Conservation (phyloP, 768 basidiomycete species). For the Gymnopilus dilepis region DNA sequence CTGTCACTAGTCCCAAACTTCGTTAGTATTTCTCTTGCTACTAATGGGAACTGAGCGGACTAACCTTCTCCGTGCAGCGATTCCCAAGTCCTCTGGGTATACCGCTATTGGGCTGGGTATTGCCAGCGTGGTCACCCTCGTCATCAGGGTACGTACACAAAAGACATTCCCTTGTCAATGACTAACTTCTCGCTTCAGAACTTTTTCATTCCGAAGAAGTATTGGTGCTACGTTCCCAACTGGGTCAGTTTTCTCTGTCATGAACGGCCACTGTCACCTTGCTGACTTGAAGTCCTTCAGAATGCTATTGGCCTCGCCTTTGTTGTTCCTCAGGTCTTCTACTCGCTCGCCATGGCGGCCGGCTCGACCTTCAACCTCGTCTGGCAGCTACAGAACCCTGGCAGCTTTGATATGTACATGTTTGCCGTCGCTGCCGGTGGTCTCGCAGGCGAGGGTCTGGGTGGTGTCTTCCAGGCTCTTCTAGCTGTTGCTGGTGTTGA, state of each 20-base stretch:
- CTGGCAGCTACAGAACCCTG: constrained; percentile 53
- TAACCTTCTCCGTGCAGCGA: constrained; percentile 34
- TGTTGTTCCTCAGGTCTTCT: constrained; percentile 55
- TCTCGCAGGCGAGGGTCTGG: constrained; percentile 64
- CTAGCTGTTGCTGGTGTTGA: constrained; percentile 57
- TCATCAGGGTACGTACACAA: constrained; percentile 39
- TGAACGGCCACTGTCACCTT: neutral
- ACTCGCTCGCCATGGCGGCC: constrained; percentile 56
- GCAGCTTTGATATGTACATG: constrained; percentile 59
- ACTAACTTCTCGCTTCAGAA: constrained; percentile 28
- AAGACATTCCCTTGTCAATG: neutral
- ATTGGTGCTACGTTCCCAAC: constrained; percentile 56
- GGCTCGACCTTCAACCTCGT: constrained; percentile 53
- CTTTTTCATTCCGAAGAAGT: constrained; percentile 52
- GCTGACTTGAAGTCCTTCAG: constrained; percentile 23
- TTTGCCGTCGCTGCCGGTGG: constrained; percentile 60
- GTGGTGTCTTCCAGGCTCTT: constrained; percentile 64
- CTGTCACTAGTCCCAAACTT: constrained; percentile 53
- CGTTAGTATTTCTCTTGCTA: constrained; percentile 34
- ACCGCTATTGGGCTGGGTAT: constrained; percentile 60
- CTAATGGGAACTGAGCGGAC: neutral
- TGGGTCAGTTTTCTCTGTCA: constrained; percentile 36
- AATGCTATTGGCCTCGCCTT: constrained; percentile 59
- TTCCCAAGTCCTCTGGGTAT: constrained; percentile 60
- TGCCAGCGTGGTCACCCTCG: constrained; percentile 46